Base-by-base conservation (phyloP, 331 rosid genomes). In the Malus hybrid region DNA sequence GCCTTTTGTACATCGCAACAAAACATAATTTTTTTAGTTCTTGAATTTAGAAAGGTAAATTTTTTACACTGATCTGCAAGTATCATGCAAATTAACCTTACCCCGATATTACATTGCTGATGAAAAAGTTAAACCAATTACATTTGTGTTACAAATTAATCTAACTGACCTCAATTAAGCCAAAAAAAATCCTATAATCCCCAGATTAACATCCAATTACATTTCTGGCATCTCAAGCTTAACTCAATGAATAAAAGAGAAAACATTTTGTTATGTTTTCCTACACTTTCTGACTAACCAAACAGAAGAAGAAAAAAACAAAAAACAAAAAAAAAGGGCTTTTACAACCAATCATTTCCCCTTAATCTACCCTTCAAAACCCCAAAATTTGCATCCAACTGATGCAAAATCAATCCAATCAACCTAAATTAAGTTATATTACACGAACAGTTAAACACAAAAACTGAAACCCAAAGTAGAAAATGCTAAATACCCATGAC, bases 381-480 rank as follows among this genome's bases (percentile, higher is more conserved):
- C 56, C 56, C 74, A 74, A 70, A 55, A 55, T 57, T 69, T 63
- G 62, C 72, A 82, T 81, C 75, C 80, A 81, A 63, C 46, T 60
- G 71, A 62, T 6, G 24, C 74, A 76, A 69, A 83, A 72, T 29
- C 70, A 85, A 64, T 76, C 75, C 61, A 77, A 77, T 72, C 57
- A 42, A 60, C 46, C 46, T 10, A 42, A 39, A 42, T 42, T 42
- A 42, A 42, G 46, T 42, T 10, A 42, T 10, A 73, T 58, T 32
- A 14, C 24, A 39, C 7, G 14, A 65, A 14, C 80, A 75, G 75
- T 61, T 60, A 50, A 50, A 75, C 56, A 64, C 65, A 70, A 55
- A 68, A 58, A 65, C 61, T 56, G 60, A 79, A 88, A 86, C 88
- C 86, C 73, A 74, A 74, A 6, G 72, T 28, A 34, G 53, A 61